Conservation (phyloP, 1,284 basidiomycete genomes). For the Apiotrichum siamense region DNA sequence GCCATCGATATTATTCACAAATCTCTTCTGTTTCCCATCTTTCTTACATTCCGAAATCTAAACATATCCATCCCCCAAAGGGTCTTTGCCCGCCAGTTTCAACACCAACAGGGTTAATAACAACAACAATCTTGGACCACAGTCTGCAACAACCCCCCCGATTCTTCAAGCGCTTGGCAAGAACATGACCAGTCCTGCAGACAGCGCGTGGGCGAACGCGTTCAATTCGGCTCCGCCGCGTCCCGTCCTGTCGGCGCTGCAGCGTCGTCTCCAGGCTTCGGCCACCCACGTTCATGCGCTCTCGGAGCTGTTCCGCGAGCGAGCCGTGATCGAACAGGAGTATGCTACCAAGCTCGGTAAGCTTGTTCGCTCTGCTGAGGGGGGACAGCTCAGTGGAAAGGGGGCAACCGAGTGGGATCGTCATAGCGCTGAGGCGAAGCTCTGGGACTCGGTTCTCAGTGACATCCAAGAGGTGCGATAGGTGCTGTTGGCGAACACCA, state of each 20-base stretch:
- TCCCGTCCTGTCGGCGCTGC: conserved; percentile 32
- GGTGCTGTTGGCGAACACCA: neutral
- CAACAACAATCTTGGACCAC: no score
- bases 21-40: no score
- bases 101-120: no score
- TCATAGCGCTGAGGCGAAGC: conserved; percentile 30
- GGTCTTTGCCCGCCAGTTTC: no score
- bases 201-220: conserved; percentile 38
- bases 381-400: conserved; percentile 29
- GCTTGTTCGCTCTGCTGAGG: conserved; percentile 45
- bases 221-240: conserved; percentile 34
- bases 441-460: conserved; percentile 38
- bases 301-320: conserved; percentile 51
- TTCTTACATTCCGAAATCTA: no score
- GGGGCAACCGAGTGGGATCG: conserved; percentile 35
- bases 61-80: no score
- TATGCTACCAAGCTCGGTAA: conserved; percentile 52
- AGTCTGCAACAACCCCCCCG: no score
- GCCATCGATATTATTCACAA: no score
- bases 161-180: neutral
- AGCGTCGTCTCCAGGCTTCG: conserved; percentile 35
- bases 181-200: conserved; percentile 29
- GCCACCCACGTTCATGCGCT: conserved; percentile 42
- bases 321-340: conserved; percentile 48
- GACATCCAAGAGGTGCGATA: conserved; percentile 43